A percentile compares a stretch with the other conserved stretches of the same genome.
Conservation (phyloP, 2,329 filamentous ascomycete genomes). For the Pleurostoma richardsiae region DNA sequence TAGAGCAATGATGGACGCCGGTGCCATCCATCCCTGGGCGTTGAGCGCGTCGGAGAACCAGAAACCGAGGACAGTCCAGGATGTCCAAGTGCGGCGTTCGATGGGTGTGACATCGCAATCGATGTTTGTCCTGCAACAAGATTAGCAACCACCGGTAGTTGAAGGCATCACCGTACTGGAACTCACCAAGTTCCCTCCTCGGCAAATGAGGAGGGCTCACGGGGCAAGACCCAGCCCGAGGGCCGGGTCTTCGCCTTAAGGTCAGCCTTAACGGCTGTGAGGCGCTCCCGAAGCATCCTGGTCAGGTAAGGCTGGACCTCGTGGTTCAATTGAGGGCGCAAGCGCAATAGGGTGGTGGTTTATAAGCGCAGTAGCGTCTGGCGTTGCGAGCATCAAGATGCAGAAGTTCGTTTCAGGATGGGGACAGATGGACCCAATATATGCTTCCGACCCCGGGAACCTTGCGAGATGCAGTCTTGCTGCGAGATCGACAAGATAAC, state of each 20-base stretch:
- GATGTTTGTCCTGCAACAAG: neutral
- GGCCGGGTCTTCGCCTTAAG: slow-evolving; percentile 25
- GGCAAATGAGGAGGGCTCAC: slow-evolving; percentile 30
- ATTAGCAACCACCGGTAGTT: no score
- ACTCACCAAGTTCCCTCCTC: slow-evolving; percentile 22
- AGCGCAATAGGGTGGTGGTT: no score
- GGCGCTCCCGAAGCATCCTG: slow-evolving; percentile 11
- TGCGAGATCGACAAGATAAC: no score
- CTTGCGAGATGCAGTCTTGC: no score
- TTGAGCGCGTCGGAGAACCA: slow-evolving; percentile 23
- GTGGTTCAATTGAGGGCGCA: no score
- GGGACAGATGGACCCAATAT: no score
- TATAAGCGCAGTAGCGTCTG: no score
- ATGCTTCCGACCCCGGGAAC: no score
- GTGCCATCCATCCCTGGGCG: slow-evolving; percentile 37
- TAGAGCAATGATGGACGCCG: slow-evolving; percentile 37
- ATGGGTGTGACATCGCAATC: neutral
- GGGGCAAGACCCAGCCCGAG: slow-evolving; percentile 33
- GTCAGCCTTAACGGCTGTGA: slow-evolving; percentile 20
- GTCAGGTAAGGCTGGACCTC: no score
- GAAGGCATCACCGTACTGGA: no score
- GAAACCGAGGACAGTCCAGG: slow-evolving; percentile 8
- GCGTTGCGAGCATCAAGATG: no score
- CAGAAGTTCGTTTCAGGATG: no score
- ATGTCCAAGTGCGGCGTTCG: slow-evolving; percentile 9